A percentile compares a stretch with the other conserved stretches of the same genome.
phyloP scores from a whole-genome alignment of 495 filamentous ascomycete species.

The Trichoderma erinaceum region DNA sequence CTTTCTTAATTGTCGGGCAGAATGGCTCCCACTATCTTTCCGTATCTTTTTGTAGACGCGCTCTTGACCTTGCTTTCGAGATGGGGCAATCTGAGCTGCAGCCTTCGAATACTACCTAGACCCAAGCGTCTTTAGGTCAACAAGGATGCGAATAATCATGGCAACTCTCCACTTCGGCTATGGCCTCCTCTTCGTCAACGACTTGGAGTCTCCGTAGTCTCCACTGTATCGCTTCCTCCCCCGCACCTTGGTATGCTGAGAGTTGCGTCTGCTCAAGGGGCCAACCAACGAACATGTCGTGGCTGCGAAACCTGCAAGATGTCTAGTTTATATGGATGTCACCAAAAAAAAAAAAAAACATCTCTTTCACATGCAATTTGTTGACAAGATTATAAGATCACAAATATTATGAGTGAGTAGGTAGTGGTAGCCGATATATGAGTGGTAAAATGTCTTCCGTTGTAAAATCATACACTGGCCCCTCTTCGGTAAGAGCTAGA shows the following conservation, averaged over 20 bases:
- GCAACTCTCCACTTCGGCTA: background rate
- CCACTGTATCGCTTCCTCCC: background rate
- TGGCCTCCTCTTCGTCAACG: background rate
- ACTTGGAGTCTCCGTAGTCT: background rate
- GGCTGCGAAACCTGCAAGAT: background rate
- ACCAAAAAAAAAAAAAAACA: background rate
- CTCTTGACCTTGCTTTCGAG: background rate
- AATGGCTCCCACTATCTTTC: constrained; percentile 6
- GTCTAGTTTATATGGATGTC: background rate
- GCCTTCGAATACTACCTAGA: background rate
- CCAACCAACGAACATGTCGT: background rate
- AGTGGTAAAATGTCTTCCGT: background rate
- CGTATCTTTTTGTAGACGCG: background rate
- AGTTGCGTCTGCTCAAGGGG: background rate
- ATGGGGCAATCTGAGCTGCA: constrained; percentile 7
- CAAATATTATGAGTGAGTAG: background rate
- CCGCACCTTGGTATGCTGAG: background rate
- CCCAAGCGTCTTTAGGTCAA: background rate
- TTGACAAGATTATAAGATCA: background rate
- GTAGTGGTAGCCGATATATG: background rate
- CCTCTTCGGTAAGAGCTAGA: background rate
- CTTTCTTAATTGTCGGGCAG: background rate
- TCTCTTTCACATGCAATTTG: background rate
- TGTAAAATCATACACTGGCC: background rate
- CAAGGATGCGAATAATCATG: background rate